Evolutionary conservation across 116 monocot species (phyloP), one percentile per base, ranked within the genome.

Genomic region (Dioscorea cayenensis): DNA sequence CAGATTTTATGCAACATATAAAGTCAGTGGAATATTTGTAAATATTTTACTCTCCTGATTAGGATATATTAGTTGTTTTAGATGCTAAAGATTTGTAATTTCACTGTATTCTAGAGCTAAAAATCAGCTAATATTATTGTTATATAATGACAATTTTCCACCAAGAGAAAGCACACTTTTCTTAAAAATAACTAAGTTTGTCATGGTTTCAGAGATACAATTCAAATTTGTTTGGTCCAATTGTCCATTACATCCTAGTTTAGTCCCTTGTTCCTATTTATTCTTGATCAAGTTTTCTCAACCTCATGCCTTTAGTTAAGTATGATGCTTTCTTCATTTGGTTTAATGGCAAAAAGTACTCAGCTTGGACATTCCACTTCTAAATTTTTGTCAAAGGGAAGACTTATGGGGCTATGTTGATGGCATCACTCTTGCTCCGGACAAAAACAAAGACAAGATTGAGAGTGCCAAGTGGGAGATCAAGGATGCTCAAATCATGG

Each of bases 401-500:
- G 68, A 68, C 2, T 5, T 75, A 49, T 28, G 68, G 68, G 61
- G 18, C 3, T 68, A 75, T 68, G 48, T 75, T 60, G 68, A 75
- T 75, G 60, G 60, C 18, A 75, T 18, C 5, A 37, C 35, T 22
- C 67, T 67, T 36, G 75, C 60, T 59, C 75, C 66, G 60, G 21
- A 75, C 59, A 67, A 67, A 21, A 23, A 32, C 16, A 66, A 74
- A 67, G 28, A 67, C 21, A 64, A 64, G 19, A 21, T 25, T 50
- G 4, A 50, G 49, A 10, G 20, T 21, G 3, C 20, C 61, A 64
- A 70, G 28, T 77, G 70, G 76, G 63, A 70, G 18, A n/a, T 63
- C 63, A 77, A 77, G 65, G 69, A 77, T 64, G 70, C 70, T 22
- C 36, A n/a, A n/a, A n/a, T n/a, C n/a, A n/a, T n/a, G n/a, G n/a